Base-by-base conservation (phyloP, 345 rosid species). In the Eucalyptus urophylla region DNA sequence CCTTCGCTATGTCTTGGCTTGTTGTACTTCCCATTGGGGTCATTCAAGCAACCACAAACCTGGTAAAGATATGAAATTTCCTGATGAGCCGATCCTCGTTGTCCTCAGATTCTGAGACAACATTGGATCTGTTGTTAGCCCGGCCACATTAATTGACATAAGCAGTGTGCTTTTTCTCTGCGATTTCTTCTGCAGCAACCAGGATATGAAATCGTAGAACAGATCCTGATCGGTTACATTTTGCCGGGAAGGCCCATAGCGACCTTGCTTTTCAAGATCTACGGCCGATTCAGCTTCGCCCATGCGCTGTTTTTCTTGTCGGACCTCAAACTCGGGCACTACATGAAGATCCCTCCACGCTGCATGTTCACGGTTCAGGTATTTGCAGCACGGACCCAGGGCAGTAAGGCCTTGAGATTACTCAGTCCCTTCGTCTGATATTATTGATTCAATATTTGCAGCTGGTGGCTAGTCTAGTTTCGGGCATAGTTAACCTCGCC, bases 271-370 rank as follows among this genome's bases (percentile, higher is more conserved):
- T 98, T 98, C 95, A 98, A 98, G 97, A 98, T 96, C 44, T 98
- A 97, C 21, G 99, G 99, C 53, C 86, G 99, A 86, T 96, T 95
- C 93, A 98, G 99, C 92, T 97, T 98, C 7, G 53, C 95, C 86
- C 99, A 98, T 86, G 99, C 99, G 58, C 98, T 98, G 86, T 95
- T 97, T 76, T 98, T 98, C 94, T 92, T 96, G 86, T 92, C 97
- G 45, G 99, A 98, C 93, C 98, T 98, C 92, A 98, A 98, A 92
- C 97, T 97, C 19, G 99, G 99, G n/a, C 99, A 97, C 91, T 98
- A 98, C 94, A 97, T 98, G 99, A 97, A 98, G 90, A 96, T 98
- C 87, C 99, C 99, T 83, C 99, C 99, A 0, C 94, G 96, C 6
- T 96, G 98, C 92, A 96, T 98, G 98, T 98, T 94, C 93, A 92